Percentiles rank a stretch among this genome's conserved stretches.
Conservation (phyloP, 2,329 filamentous ascomycete species). For the Penicillium sp. region DNA sequence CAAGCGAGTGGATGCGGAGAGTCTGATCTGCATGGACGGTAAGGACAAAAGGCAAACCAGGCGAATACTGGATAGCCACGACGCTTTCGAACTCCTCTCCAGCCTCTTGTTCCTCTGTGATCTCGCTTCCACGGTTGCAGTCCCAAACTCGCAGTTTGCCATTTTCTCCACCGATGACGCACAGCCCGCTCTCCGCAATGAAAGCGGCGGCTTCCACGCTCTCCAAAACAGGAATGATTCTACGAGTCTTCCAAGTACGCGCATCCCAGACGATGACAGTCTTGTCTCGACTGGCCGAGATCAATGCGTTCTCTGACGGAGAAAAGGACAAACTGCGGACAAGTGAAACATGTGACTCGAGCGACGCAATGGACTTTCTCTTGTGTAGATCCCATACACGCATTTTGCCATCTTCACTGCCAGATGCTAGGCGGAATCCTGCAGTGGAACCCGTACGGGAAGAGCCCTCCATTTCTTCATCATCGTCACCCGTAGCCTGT, state of each 20-base stretch:
- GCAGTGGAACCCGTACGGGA: constrained; percentile 48
- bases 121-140: constrained; percentile 70
- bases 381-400: constrained; percentile 89
- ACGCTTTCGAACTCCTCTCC: constrained; percentile 65
- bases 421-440: constrained; percentile 80
- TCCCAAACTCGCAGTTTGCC: constrained; percentile 83
- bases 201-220: constrained; percentile 83
- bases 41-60: constrained; percentile 67
- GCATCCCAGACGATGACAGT: constrained; percentile 91
- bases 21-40: constrained; percentile 89
- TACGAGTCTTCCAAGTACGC: constrained; percentile 75
- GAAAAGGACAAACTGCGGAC: constrained; percentile 87
- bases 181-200: constrained; percentile 64
- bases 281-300: constrained; percentile 88
- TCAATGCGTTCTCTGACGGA: constrained; percentile 66
- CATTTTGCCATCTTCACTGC: constrained; percentile 90
- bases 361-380: constrained; percentile 68
- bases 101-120: constrained; percentile 69
- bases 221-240: constrained; percentile 80
- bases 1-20: constrained; percentile 66
- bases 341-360: constrained; percentile 93
- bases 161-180: constrained; percentile 81
- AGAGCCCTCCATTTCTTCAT: constrained; percentile 46
- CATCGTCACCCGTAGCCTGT: constrained; percentile 25
- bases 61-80: constrained; percentile 66